Base-by-base conservation (phyloP, 116 monocot species). In the Phalaenopsis hybrid region DNA sequence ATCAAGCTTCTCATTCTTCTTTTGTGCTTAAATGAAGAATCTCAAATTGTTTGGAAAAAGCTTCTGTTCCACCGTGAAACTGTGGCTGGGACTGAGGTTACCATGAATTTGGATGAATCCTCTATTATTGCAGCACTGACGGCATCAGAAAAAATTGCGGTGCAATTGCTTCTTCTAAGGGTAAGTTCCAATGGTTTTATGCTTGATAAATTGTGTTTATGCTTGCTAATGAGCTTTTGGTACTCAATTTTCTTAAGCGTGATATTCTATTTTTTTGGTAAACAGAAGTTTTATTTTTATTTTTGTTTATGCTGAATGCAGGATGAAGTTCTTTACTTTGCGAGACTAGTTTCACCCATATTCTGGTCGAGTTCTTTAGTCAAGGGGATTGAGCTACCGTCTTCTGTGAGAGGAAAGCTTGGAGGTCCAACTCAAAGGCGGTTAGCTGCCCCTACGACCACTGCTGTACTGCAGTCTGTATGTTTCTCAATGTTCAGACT, bases 351-450 rank as follows among this genome's bases (percentile, higher is more conserved):
- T 81, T 90, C 79, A 77, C 79, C 81, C 34, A 55, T 86, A 86
- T 88, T 97, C 74, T 94, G 91, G 92, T 93, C 88, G 51, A 74
- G 17, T 48, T 49, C 79, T 84, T 20, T 72, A 65, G 79, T 59
- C 8, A 78, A 80, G 8, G 84, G 82, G 55, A 78, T 33, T 52
- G 43, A 77, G 25, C 81, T 94, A 77, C 91, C 93, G 3, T 63
- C 46, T 81, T 92, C 93, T 80, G 68, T 94, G 52, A 96, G 82
- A 84, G 97, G 97, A 86, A 94, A 86, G 85, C 94, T 97, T 85
- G 97, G 97, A 74, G 97, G 97, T 2, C 94, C 91, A 77, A 88
- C 90, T 85, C 91, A 86, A 80, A 34, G 97, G 17, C 93, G 97
- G 5, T 86, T 97, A 82, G 70, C 87, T 86, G 83, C 83, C 49